Percentiles rank a stretch among this genome's conserved stretches.
phyloP scores from a whole-genome alignment of 768 basidiomycete genomes.

The Leccinellum luteum region DNA sequence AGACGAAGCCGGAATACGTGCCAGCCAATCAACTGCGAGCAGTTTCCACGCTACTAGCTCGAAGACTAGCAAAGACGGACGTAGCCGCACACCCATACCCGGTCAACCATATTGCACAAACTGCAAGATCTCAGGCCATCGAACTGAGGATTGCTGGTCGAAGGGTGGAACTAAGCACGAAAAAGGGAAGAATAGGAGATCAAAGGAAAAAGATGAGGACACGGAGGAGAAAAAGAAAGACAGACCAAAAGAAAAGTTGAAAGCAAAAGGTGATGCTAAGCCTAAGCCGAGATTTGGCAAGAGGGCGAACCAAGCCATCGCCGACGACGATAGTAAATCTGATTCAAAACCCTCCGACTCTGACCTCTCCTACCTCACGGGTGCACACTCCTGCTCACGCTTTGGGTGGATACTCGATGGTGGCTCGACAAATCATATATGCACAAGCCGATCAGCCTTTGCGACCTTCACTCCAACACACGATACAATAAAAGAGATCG shows the following conservation, averaged over 20 bases:
- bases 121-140: not conserved
- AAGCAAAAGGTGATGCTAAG: not conserved
- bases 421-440: not conserved
- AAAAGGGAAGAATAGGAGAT: not conserved
- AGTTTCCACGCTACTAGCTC: not conserved
- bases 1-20: not conserved
- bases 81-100: too few species aligned
- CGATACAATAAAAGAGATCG: slow-evolving; percentile 3
- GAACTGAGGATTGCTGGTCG: not conserved
- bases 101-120: not conserved
- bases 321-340: not conserved
- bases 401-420: slow-evolving; percentile 11
- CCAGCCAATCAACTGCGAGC: not conserved
- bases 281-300: not conserved
- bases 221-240: not conserved
- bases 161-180: not conserved
- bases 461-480: not conserved
- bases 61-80: not conserved
- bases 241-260: too few species aligned
- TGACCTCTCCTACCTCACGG: not conserved
- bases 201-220: not conserved
- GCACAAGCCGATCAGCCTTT: not conserved
- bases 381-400: not conserved
- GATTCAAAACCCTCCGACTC: not conserved
- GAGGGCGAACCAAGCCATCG: not conserved